Evolutionary conservation across 345 rosid genomes (phyloP), one percentile per base, ranked within the genome.

Genomic region (Murraya koenigii): DNA sequence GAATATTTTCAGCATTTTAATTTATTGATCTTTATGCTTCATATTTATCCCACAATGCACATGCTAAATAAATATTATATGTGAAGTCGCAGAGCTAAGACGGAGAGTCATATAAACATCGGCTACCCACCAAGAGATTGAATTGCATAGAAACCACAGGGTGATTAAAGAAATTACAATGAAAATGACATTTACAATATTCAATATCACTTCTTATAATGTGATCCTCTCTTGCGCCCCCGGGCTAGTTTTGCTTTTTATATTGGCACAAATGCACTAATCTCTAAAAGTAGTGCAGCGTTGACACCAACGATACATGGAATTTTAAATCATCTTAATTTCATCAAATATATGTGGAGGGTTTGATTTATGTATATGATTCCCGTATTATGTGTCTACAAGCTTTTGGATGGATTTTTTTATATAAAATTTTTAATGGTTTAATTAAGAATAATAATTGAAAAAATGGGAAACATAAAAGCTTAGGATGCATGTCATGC

Each of bases 141-240:
- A 41, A 68, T 38, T 41, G 72, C 33, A 9, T 49, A 52, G 54
- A 70, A 67, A 22, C 10, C 20, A 70, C 11, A 72, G 13, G 75
- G 25, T 7, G 55, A 14, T 10, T 68, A 60, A 52, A 56, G 28
- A 56, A 52, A 44, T 44, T 13, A 44, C 28, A 75, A 14, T 22
- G 82, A 80, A 80, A 62, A 80, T 62, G 79, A 80, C 82, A 69
- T 80, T 62, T 36, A 33, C 71, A 52, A 17, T 59, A 49, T 58
- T 68, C 71, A 75, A 49, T 58, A 68, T 75, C 78, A 68, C 44
- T 68, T 35, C 28, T 13, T 55, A 69, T 23, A 35, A 64, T 33
- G 36, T 35, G 65, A 72, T 72, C 49, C 49, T 44, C 65, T n/a
- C 52, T 54, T 71, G 22, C 30, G 61, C 28, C 59, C 69, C 28